These are phyloP conservation scores for Rhizopogon hawkerae DNA, from an alignment of 1,284 basidiomycete genomes.

Conservation along the genomic window DNA sequence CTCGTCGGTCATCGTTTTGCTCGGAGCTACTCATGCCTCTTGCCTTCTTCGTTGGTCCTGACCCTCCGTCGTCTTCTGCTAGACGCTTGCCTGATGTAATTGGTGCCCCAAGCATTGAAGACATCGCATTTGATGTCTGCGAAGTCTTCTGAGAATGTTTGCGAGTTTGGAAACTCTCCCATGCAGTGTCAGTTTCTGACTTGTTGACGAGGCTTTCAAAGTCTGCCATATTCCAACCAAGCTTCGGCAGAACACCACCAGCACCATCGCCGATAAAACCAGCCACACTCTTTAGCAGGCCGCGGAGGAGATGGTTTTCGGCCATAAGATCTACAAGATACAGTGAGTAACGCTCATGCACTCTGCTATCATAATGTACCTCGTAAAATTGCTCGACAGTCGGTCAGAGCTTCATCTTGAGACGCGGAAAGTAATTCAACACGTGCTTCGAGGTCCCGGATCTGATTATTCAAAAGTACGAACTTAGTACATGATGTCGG, in stretches of 20 bases:
- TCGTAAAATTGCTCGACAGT: conserved; percentile 75
- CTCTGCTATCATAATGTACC: conserved; percentile 32
- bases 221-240: conserved; percentile 70
- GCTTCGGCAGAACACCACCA: conserved; percentile 66
- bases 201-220: conserved; percentile 76
- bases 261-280: conserved; percentile 80
- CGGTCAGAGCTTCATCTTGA: conserved; percentile 77
- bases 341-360: conserved; percentile 5
- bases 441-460: conserved; percentile 85
- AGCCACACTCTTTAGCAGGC: conserved; percentile 65
- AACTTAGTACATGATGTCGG: conserved; percentile 2
- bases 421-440: conserved; percentile 86
- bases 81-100: conserved; percentile 27
- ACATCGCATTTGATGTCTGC: conserved; percentile 24
- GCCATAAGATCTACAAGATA: conserved; percentile 62
- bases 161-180: conserved; percentile 74
- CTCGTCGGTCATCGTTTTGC: conserved; percentile 34
- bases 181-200: conserved; percentile 85
- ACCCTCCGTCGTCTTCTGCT: conserved; percentile 42
- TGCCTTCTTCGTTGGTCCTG: conserved; percentile 42
- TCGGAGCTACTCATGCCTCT: conserved; percentile 31
- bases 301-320: conserved; percentile 79
- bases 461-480: conserved; percentile 37
- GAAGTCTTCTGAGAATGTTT: conserved; percentile 28
- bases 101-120: conserved; percentile 23